phyloP scores from a whole-genome alignment of 2,329 filamentous ascomycete genomes.

The Penicillium rolfsii region DNA sequence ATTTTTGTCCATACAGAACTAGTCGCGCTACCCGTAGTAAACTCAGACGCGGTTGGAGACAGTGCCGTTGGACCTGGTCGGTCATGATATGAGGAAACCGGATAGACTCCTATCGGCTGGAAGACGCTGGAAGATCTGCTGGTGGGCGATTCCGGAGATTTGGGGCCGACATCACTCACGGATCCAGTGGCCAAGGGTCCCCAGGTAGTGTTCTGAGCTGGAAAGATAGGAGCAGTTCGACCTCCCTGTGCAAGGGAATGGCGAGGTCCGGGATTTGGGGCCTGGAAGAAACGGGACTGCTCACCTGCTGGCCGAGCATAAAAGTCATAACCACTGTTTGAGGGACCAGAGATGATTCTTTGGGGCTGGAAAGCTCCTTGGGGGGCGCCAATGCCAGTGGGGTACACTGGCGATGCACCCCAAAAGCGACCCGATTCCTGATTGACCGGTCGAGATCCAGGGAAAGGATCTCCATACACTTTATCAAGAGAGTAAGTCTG shows the following conservation, averaged over 20 bases:
- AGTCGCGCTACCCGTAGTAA: conserved; percentile 56
- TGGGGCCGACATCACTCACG: conserved; percentile 29
- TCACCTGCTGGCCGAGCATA: conserved; percentile 38
- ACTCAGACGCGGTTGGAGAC: conserved; percentile 74
- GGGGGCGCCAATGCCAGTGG: conserved; percentile 21
- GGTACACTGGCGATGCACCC: conserved; percentile 29
- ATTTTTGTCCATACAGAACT: conserved; percentile 39
- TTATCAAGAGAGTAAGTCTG: conserved; percentile 33
- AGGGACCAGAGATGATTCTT: conserved; percentile 42
- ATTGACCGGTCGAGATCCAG: conserved; percentile 25
- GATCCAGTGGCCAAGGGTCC: conserved; percentile 34
- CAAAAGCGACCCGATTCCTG: conserved; percentile 40
- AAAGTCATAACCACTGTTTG: conserved; percentile 31
- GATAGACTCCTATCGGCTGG: conserved; percentile 43
- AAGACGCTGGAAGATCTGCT: conserved; percentile 38
- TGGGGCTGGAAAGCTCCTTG: conserved; percentile 34
- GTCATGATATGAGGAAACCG: conserved; percentile 52
- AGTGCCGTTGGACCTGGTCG: conserved; percentile 67
- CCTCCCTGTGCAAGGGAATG: conserved; percentile 38
- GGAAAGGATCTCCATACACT: conserved; percentile 30
- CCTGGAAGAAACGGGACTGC: conserved; percentile 35
- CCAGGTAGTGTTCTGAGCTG: conserved; percentile 40
- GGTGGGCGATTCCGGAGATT: conserved; percentile 29
- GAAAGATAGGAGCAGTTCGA: conserved; percentile 39
- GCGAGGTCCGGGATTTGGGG: conserved; percentile 31